These are phyloP conservation scores for Apiotrichum mycotoxinovorans DNA, from an alignment of 1,284 basidiomycete species.

Conservation along the genomic window DNA sequence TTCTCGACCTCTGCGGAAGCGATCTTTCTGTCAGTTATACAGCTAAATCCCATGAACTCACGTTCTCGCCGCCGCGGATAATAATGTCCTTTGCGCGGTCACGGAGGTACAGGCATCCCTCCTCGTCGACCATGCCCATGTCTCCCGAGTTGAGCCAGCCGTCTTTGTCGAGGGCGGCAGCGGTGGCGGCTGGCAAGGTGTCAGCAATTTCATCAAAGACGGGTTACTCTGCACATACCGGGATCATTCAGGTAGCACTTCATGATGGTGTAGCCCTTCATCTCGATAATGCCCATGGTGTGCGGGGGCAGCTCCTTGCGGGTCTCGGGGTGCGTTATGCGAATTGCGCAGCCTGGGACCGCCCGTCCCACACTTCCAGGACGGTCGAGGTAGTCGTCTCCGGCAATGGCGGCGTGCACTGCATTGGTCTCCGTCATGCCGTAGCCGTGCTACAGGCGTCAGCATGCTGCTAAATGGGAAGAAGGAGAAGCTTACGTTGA, in stretches of 20 bases:
- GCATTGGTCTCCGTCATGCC: conserved; percentile 47
- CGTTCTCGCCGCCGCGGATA: conserved; percentile 46
- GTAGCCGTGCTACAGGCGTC: conserved; percentile 39
- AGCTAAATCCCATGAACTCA: conserved; percentile 36
- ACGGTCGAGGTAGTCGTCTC: conserved; percentile 33
- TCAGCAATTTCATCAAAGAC: background rate
- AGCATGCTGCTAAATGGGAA: too few species aligned
- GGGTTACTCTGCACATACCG: background rate
- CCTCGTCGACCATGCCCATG: conserved; percentile 33
- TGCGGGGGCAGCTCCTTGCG: conserved; percentile 19
- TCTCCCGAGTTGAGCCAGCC: conserved; percentile 48
- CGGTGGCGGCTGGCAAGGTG: conserved; percentile 26
- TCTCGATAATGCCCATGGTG: conserved; percentile 30
- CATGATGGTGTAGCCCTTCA: conserved; percentile 43
- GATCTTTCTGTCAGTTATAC: conserved; percentile 36
- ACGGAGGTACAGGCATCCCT: conserved; percentile 39
- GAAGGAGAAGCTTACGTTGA: too few species aligned
- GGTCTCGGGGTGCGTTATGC: conserved; percentile 36
- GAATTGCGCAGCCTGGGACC: conserved; percentile 35
- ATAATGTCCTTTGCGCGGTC: conserved; percentile 43
- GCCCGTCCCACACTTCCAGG: conserved; percentile 26
- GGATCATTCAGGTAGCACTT: conserved; percentile 22
- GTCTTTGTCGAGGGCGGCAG: conserved; percentile 29
- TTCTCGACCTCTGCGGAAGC: conserved; percentile 42
- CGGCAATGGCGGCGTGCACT: conserved; percentile 34